These are phyloP conservation scores for Colletotrichum liaoningense DNA, from an alignment of 2,329 filamentous ascomycete genomes.

Conservation along the genomic window DNA sequence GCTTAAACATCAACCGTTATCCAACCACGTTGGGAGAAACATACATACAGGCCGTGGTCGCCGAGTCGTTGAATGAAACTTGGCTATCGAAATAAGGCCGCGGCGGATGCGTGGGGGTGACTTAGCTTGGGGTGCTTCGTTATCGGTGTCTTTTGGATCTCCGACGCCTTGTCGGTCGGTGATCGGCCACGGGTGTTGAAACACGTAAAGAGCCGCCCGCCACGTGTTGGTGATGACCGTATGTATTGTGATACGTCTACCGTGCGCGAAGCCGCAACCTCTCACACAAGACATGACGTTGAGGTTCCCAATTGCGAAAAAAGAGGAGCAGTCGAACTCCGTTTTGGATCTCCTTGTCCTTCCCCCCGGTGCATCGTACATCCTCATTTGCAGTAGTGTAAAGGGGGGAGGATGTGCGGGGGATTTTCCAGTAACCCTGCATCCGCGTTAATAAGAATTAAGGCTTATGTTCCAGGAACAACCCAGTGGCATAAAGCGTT, in stretches of 20 bases:
- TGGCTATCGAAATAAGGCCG: background rate
- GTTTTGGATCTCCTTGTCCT: background rate
- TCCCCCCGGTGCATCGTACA: background rate
- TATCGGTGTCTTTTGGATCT: background rate
- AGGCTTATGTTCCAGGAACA: conserved; percentile 2
- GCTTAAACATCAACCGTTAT: background rate
- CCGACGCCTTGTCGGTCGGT: background rate
- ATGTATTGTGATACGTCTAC: conserved; percentile 8
- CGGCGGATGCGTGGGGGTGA: background rate
- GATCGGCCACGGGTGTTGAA: background rate
- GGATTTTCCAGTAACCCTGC: conserved; percentile 24
- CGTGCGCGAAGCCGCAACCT: conserved; percentile 22
- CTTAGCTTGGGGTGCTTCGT: background rate
- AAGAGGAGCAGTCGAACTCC: background rate
- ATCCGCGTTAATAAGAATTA: background rate
- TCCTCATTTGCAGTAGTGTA: background rate
- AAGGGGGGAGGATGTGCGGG: conserved; percentile 5
- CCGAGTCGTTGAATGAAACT: background rate
- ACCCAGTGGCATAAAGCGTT: background rate
- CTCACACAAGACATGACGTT: conserved; percentile 13
- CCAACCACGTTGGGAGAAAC: background rate
- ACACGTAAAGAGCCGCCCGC: background rate
- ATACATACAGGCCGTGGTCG: background rate
- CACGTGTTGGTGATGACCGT: background rate
- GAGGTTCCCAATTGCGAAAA: background rate